phyloP scores from a whole-genome alignment of 805 yeast species.

The Metschnikowia lunata region DNA sequence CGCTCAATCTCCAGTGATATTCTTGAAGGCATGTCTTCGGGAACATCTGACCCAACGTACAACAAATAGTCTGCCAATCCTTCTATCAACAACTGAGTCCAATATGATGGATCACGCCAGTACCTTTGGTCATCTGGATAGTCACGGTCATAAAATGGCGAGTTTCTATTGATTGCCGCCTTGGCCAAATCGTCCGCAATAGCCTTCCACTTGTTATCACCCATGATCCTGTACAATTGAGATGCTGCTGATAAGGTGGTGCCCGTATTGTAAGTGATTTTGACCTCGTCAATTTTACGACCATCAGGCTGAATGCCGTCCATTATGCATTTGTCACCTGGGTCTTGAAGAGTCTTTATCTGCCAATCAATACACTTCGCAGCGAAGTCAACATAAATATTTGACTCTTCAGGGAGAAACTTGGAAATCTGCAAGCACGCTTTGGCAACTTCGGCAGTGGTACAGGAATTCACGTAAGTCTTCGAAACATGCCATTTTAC shows the following conservation, averaged over 20 bases:
- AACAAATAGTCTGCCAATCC: conserved; percentile 64
- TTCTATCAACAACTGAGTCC: conserved; percentile 59
- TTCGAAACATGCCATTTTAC: conserved; percentile 63
- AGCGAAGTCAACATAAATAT: conserved; percentile 54
- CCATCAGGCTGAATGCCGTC: conserved; percentile 56
- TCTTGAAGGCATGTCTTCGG: conserved; percentile 31
- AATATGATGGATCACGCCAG: conserved; percentile 63
- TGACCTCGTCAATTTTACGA: conserved; percentile 43
- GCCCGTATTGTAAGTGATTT: conserved; percentile 68
- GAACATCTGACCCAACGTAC: conserved; percentile 41
- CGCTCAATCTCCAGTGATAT: conserved; percentile 45
- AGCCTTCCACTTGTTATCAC: conserved; percentile 79
- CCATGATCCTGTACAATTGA: conserved; percentile 93
- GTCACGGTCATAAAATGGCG: conserved; percentile 61
- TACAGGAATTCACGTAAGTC: conserved; percentile 58
- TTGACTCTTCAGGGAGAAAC: conserved; percentile 46
- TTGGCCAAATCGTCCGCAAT: conserved; percentile 47
- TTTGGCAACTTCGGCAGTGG: conserved; percentile 64
- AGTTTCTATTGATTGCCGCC: conserved; percentile 55
- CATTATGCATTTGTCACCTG: conserved; percentile 49
- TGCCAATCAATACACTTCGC: conserved; percentile 56
- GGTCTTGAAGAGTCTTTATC: conserved; percentile 47
- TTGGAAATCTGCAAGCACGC: conserved; percentile 55
- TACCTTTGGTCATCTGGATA: conserved; percentile 50
- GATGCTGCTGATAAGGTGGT: conserved; percentile 55